phyloP scores from a whole-genome alignment of 1,284 basidiomycete genomes.

The Grifola frondosa region DNA sequence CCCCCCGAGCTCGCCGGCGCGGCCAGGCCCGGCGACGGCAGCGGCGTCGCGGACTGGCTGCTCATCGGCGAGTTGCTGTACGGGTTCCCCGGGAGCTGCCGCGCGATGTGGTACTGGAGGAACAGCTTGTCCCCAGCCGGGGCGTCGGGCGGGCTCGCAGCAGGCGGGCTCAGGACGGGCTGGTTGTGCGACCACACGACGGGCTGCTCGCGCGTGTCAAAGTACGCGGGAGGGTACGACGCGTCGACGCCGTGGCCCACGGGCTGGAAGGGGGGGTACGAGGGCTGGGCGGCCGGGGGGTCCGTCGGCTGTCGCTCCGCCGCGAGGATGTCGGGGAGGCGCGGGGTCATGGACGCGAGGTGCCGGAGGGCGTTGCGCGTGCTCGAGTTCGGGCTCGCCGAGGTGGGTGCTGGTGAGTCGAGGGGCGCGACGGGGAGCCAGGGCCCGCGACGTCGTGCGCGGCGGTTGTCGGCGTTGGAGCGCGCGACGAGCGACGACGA shows the following conservation, averaged over 20 bases:
- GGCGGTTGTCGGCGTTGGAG: conserved; percentile 19
- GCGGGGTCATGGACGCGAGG: conserved; percentile 26
- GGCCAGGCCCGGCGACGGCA: conserved; percentile 16
- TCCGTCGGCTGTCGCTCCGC: not conserved
- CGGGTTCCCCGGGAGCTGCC: no score
- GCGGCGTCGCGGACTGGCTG: conserved; percentile 17
- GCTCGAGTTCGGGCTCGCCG: conserved; percentile 15
- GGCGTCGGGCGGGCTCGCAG: conserved; percentile 8
- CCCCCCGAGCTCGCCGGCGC: conserved; percentile 9
- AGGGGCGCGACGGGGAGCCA: conserved; percentile 25
- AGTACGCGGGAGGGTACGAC: not conserved
- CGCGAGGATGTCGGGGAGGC: conserved; percentile 22
- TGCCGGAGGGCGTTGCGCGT: conserved; percentile 26
- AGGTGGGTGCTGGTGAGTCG: conserved; percentile 14
- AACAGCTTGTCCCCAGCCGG: conserved; percentile 8
- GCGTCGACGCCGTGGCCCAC: not conserved
- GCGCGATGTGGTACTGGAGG: no score
- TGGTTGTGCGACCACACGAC: no score
- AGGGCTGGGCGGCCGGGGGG: not conserved
- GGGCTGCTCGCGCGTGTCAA: no score
- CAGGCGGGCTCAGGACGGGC: no score
- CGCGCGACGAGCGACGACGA: conserved; percentile 15
- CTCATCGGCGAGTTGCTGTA: conserved; percentile 18
- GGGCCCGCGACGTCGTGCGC: conserved; percentile 23
- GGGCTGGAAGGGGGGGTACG: no score